Base-by-base conservation (phyloP, 1,284 basidiomycete species). In the Kalmanozyma brasiliensis region DNA sequence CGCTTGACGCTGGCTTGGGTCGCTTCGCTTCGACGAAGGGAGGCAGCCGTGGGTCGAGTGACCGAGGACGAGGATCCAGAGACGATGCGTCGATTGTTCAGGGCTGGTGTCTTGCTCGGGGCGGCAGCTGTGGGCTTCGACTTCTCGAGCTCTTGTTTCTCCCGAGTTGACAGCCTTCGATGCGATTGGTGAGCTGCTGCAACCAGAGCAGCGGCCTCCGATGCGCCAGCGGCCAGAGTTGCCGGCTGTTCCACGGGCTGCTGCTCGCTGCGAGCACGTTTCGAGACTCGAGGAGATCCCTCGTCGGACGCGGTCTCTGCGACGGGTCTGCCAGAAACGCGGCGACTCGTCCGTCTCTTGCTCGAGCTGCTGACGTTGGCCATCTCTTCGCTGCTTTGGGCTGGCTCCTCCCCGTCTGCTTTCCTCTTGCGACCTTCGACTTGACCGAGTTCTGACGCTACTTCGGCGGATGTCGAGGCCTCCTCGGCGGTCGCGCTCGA, bases 111-210 rank as follows among this genome's bases (percentile, higher is more conserved):
- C 33, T 64, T 64, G 26, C 34, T 49, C 4, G 41, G 14, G 24
- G 32, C 41, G 6, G 30, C 35, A 36, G 41, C 37, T 1, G 51
- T 19, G 13, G 35, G 16, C 20, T 45, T 64, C 22, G 48, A 49
- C 30, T 37, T 35, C 11, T 66, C 64, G 10, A 60, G 30, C 33
- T 67, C 58, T 20, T 52, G 48, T 36, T 67, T 67, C 26, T 67
- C 64, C 8, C 58, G 56, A 2, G 64, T 67, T 8, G 64, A 67
- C 4, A 60, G 57, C 33, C 64, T 45, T 32, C 64, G 57, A n/a
- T 49, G 45, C 19, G 58, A 55, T 22, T 56, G 57, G 32, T 48
- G 45, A 16, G 36, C 42, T 8, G 32, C 36, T 11, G n/a, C 33
- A 8, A 38, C 45, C 9, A 30, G 3, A 26, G 32, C 30, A n/a